A percentile compares a stretch with the other conserved stretches of the same genome.
Evolutionary conservation across 768 basidiomycete species (phyloP).

Genomic region (Termitomyces bulborhizus): DNA sequence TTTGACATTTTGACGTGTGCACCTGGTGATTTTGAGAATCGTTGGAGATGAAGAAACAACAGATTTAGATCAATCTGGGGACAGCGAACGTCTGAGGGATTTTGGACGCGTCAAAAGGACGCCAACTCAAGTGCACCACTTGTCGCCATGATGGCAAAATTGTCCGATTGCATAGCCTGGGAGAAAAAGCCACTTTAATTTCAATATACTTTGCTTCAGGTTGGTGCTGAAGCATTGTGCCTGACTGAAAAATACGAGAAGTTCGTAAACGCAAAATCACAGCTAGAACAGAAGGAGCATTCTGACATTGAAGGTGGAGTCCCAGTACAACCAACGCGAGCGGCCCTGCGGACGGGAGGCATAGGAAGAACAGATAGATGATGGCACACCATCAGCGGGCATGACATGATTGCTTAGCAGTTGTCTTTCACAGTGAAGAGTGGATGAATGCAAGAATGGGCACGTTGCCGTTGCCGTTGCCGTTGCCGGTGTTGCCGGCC

Average conservation of each 20-base stretch:
- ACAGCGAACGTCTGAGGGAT: background rate
- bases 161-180: background rate
- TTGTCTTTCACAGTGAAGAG: no score
- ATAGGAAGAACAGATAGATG: background rate
- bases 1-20: no score
- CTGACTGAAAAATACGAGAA: background rate
- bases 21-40: no score
- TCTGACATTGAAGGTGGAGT: no score
- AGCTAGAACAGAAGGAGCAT: no score
- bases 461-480: no score
- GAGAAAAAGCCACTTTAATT: background rate
- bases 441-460: no score
- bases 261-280: background rate
- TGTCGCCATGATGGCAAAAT: background rate
- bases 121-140: background rate
- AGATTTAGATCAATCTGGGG: background rate
- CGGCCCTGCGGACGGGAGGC: conserved; percentile 35
- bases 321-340: conserved; percentile 23
- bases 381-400: no score
- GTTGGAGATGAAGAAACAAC: background rate
- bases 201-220: background rate
- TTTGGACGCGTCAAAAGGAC: background rate
- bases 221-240: background rate
- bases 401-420: no score
- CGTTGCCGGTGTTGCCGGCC: no score